phyloP scores from a whole-genome alignment of 805 yeast genomes.

The Candida anglica region DNA sequence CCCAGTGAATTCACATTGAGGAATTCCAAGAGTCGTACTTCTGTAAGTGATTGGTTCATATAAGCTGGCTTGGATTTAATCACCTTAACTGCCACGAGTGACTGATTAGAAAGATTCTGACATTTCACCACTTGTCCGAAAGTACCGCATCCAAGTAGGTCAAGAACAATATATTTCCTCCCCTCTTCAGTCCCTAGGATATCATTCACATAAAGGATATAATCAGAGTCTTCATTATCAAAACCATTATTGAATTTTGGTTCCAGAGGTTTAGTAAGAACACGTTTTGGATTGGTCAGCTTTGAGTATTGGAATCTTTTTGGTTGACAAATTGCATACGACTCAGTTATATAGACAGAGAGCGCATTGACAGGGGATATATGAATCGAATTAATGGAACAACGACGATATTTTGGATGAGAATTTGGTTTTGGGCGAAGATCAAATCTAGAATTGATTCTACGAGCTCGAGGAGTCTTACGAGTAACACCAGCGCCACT shows the following conservation, averaged over 20 bases:
- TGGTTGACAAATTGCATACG: slow-evolving; percentile 84
- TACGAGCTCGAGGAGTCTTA: slow-evolving; percentile 45
- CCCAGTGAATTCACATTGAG: slow-evolving; percentile 63
- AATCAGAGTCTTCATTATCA: slow-evolving; percentile 88
- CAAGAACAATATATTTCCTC: slow-evolving; percentile 82
- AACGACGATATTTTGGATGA: slow-evolving; percentile 69
- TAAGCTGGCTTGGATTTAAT: slow-evolving; percentile 90
- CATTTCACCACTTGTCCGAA: slow-evolving; percentile 98
- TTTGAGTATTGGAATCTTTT: slow-evolving; percentile 71
- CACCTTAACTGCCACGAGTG: slow-evolving; percentile 90
- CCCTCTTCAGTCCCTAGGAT: slow-evolving; percentile 83
- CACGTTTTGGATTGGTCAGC: slow-evolving; percentile 85
- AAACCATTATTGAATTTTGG: slow-evolving; percentile 75
- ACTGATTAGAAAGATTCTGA: slow-evolving; percentile 74
- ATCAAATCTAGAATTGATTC: slow-evolving; percentile 43
- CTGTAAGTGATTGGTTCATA: slow-evolving; percentile 86
- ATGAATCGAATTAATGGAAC: slow-evolving; percentile 57
- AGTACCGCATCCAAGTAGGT: slow-evolving; percentile 92
- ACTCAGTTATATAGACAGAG: slow-evolving; percentile 70
- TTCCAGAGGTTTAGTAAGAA: slow-evolving; percentile 87
- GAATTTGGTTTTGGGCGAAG: slow-evolving; percentile 56
- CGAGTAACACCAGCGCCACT: no score
- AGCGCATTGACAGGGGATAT: slow-evolving; percentile 80
- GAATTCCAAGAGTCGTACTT: slow-evolving; percentile 80
- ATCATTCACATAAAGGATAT: slow-evolving; percentile 91